Evolutionary conservation across 495 filamentous ascomycete species (phyloP).

Genomic region (Penicillium antarcticum): DNA sequence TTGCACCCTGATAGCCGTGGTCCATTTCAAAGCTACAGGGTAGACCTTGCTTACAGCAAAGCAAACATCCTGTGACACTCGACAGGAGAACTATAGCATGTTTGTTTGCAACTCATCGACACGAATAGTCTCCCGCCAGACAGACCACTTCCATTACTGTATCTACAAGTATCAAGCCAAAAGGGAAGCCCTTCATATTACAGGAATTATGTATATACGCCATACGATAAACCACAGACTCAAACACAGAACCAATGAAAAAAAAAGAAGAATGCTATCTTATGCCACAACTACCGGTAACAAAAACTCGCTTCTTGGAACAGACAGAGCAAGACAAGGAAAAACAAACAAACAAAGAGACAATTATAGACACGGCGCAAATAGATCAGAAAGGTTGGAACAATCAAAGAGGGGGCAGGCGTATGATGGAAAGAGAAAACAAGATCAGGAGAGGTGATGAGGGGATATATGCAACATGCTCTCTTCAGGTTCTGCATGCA

Average conservation of each 20-base stretch:
- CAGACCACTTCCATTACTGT: no score
- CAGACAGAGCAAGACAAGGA: conserved; percentile 26
- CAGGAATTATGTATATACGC: conserved; percentile 8
- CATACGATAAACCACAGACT: neutral
- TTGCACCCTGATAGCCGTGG: no score
- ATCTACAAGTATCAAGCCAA: neutral
- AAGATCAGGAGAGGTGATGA: conserved; percentile 2
- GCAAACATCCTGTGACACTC: no score
- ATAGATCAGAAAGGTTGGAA: conserved; percentile 23
- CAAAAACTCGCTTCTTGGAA: conserved; percentile 24
- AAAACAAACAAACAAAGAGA: conserved; percentile 8
- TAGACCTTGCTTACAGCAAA: no score
- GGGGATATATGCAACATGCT: conserved; percentile 30
- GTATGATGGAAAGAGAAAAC: neutral
- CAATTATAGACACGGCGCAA: conserved; percentile 30
- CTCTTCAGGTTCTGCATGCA: conserved; percentile 1
- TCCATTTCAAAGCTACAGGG: no score
- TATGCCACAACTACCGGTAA: conserved; percentile 28
- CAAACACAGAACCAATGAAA: conserved; percentile 1
- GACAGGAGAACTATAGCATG: no score
- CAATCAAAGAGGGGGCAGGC: conserved; percentile 11
- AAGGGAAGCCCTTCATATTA: conserved; percentile 1
- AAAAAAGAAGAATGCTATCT: conserved; percentile 30
- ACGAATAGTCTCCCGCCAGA: neutral
- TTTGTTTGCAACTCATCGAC: no score